Conservation (phyloP, 208 protist genomes). For the Porcisia hertigi region DNA sequence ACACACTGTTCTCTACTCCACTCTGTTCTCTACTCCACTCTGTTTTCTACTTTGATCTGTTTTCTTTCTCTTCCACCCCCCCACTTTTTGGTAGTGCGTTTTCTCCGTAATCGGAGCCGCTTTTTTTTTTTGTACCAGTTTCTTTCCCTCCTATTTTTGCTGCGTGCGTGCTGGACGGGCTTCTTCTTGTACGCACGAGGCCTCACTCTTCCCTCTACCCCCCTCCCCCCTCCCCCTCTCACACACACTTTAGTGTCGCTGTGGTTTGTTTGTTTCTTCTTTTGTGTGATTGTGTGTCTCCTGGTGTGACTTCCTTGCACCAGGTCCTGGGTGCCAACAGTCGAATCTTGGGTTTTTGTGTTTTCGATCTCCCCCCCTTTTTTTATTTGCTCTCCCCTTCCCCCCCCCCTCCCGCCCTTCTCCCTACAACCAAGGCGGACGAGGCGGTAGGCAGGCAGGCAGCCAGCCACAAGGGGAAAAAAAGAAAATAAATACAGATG, state of each 20-base stretch:
- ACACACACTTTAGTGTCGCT: too few relatives aligned
- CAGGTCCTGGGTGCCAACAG: background rate
- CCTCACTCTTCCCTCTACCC: too few relatives aligned
- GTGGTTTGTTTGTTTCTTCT: too few relatives aligned
- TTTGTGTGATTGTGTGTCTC: background rate
- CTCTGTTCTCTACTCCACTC: background rate
- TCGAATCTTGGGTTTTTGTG: background rate
- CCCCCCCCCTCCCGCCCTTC: background rate
- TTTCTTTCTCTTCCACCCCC: background rate
- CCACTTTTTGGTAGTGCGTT: background rate
- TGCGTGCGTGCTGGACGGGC: background rate
- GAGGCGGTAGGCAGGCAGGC: too few relatives aligned
- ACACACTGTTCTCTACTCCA: too few relatives aligned
- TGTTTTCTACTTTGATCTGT: background rate
- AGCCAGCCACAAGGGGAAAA: background rate
- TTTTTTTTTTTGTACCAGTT: too few relatives aligned
- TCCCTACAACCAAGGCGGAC: background rate
- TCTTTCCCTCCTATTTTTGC: background rate
- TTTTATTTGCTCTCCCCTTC: background rate
- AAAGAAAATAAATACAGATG: background rate
- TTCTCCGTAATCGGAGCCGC: background rate
- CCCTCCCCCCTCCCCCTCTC: too few relatives aligned
- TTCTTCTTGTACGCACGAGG: background rate
- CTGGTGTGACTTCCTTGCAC: background rate
- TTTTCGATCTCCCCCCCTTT: background rate